These are phyloP conservation scores for Leucaena leucocephala DNA, from an alignment of 306 rosid species.

Conservation along the genomic window DNA sequence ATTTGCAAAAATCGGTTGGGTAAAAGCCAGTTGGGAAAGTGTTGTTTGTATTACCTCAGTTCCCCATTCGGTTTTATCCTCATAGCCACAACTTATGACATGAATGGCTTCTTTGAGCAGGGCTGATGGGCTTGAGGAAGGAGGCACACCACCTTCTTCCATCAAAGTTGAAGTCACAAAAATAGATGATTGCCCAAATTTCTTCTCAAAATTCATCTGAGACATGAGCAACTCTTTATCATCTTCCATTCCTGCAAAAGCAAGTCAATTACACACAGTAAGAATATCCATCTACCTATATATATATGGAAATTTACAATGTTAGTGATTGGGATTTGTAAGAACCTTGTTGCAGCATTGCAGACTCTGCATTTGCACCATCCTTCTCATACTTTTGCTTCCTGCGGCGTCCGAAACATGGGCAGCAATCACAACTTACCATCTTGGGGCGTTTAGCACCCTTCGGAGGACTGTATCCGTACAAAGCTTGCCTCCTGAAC, in stretches of 20 bases:
- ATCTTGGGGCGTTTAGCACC: slow-evolving; percentile 92
- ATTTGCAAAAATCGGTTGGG: too few species aligned
- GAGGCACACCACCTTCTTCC: slow-evolving; percentile 95
- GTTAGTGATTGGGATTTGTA: slow-evolving; percentile 23
- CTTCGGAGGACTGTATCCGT: slow-evolving; percentile 90
- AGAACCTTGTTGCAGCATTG: slow-evolving; percentile 61
- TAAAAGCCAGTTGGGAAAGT: background rate
- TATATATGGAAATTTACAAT: background rate
- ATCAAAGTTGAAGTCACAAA: slow-evolving; percentile 93
- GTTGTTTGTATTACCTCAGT: slow-evolving; percentile 62
- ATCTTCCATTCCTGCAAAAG: slow-evolving; percentile 59
- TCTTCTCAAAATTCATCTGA: slow-evolving; percentile 91
- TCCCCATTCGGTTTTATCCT: slow-evolving; percentile 99
- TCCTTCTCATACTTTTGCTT: slow-evolving; percentile 65
- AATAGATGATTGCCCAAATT: slow-evolving; percentile 87
- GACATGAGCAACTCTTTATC: slow-evolving; percentile 88
- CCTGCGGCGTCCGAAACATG: slow-evolving; percentile 88
- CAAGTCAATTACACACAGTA: background rate
- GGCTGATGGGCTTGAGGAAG: slow-evolving; percentile 86
- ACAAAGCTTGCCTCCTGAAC: slow-evolving; percentile 90
- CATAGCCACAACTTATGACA: slow-evolving; percentile 91
- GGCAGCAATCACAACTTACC: slow-evolving; percentile 95
- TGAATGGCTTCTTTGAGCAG: slow-evolving; percentile 94
- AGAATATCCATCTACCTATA: background rate
- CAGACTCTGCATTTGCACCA: slow-evolving; percentile 66